Conservation (phyloP, 768 basidiomycete genomes). For the Leucosporidium scottii region DNA sequence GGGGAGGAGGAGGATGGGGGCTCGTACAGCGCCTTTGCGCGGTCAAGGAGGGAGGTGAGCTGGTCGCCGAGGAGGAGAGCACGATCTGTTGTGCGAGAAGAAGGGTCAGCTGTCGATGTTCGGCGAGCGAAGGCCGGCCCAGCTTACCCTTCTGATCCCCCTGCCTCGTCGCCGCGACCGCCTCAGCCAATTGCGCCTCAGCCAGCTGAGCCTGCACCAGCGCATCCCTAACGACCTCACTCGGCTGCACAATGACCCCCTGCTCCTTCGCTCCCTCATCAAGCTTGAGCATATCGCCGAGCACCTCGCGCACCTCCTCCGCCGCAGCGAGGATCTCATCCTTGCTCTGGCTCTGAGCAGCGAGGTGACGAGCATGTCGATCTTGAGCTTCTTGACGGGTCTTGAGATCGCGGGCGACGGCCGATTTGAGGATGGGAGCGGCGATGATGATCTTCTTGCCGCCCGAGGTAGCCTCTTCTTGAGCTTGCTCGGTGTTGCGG, state of each 20-base stretch:
- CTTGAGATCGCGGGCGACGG: constrained; percentile 43
- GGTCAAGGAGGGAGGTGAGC: constrained; percentile 55
- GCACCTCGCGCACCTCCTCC: constrained; percentile 20
- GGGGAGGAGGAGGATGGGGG: constrained; percentile 33
- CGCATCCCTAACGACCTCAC: constrained; percentile 23
- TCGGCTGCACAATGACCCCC: constrained; percentile 11
- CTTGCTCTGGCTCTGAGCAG: constrained; percentile 12
- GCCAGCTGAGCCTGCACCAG: constrained; percentile 25
- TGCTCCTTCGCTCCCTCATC: constrained; percentile 11
- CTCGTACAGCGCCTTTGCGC: constrained; percentile 39
- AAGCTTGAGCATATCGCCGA: constrained; percentile 20
- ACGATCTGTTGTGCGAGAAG: background rate
- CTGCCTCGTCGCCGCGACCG: background rate
- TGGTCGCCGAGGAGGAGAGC: constrained; percentile 57
- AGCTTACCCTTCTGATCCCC: constrained; percentile 17
- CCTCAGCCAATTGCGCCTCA: constrained; percentile 30
- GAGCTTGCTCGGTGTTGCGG: constrained; percentile 80
- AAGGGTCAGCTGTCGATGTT: background rate
- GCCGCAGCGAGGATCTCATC: constrained; percentile 29
- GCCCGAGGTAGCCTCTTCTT: constrained; percentile 25
- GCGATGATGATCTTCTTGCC: constrained; percentile 41
- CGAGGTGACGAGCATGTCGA: constrained; percentile 58
- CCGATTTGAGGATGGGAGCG: constrained; percentile 44
- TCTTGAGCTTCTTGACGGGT: constrained; percentile 36
- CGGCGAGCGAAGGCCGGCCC: background rate